Percentiles rank a stretch among this genome's conserved stretches.
Conservation (phyloP, 1,284 basidiomycete species). For the Ustilago trichophora region DNA sequence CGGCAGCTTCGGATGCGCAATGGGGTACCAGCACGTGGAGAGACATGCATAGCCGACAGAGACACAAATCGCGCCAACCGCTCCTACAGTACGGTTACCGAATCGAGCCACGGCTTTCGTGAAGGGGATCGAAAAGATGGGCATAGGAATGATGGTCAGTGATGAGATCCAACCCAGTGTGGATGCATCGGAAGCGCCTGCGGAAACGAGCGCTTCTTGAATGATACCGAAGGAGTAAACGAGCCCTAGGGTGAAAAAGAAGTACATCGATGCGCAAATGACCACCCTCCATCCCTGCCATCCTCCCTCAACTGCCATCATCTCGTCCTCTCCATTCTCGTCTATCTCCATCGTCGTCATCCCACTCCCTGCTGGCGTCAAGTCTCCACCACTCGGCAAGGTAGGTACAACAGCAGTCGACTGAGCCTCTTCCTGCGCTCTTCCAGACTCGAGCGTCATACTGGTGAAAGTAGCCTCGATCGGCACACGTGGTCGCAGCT, state of each 20-base stretch:
- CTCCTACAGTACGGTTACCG: constrained; percentile 51
- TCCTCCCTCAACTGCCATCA: constrained; percentile 17
- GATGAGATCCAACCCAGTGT: constrained; percentile 66
- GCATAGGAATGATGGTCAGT: constrained; percentile 50
- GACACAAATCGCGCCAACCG: constrained; percentile 52
- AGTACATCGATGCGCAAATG: constrained; percentile 34
- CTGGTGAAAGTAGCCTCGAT: constrained; percentile 6
- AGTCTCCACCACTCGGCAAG: background rate
- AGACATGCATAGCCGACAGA: constrained; percentile 56
- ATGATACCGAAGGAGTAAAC: constrained; percentile 65
- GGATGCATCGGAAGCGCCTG: constrained; percentile 55
- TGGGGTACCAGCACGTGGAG: constrained; percentile 46
- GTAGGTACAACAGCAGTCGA: no score
- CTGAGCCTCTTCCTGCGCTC: background rate
- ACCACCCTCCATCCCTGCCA: constrained; percentile 30
- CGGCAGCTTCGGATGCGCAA: constrained; percentile 5
- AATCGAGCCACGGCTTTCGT: constrained; percentile 55
- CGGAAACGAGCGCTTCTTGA: constrained; percentile 57
- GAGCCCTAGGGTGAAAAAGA: constrained; percentile 56
- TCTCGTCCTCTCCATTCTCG: constrained; percentile 13
- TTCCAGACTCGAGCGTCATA: constrained; percentile 5
- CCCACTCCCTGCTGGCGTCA: constrained; percentile 39
- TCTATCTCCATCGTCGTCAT: constrained; percentile 83
- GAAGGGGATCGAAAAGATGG: constrained; percentile 61
- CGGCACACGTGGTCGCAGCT: constrained; percentile 22